Base-by-base conservation (phyloP, 2,329 filamentous ascomycete genomes). In the Cytospora paraplurivora region DNA sequence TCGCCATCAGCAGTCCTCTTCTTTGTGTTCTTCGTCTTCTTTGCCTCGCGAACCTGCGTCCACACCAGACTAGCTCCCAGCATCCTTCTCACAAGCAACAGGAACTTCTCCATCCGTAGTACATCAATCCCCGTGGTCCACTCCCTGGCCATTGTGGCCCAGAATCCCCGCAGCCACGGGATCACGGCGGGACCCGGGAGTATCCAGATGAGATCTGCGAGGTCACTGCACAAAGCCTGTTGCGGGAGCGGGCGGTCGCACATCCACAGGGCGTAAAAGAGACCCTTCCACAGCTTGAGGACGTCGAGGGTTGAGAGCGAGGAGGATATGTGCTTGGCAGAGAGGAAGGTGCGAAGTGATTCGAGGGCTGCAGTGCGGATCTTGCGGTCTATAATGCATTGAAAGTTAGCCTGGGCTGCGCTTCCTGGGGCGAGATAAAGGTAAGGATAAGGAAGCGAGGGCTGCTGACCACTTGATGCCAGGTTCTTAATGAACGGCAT, bases 241-340 rank as follows among this genome's bases (percentile, higher is more conserved):
- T 97, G 94, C 3, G 91, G 88, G n/a, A 88, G 79, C 12, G 93
- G 89, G 55, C 93, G 91, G 81, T 97, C 93, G 76, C 89, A 92
- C 88, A 97, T 95, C 89, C 92, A 97, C 72, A 95, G 86, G 72
- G 89, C 89, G 82, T 93, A 97, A 81, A 95, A 97, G 21, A 98
- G 85, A 6, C 93, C 94, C 74, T 96, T 96, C 92, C 93, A 97
- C 68, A 98, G 85, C 79, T 97, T 97, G 66, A 94, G 81, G 56
- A 92, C 81, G 68, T 97, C 93, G 68, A 90, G 76, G 49, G 85
- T 79, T 19, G 85, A 79, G 66, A 97, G 85, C 60, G 82, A 75
- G 61, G 76, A 80, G 70, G 76, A 66, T 47, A 76, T 71, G 44
- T 79, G 75, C 49, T 85, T 83, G 66, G 85, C 82, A 66, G 85